Evolutionary conservation across 768 basidiomycete species (phyloP).

Genomic region (Russula compacta): DNA sequence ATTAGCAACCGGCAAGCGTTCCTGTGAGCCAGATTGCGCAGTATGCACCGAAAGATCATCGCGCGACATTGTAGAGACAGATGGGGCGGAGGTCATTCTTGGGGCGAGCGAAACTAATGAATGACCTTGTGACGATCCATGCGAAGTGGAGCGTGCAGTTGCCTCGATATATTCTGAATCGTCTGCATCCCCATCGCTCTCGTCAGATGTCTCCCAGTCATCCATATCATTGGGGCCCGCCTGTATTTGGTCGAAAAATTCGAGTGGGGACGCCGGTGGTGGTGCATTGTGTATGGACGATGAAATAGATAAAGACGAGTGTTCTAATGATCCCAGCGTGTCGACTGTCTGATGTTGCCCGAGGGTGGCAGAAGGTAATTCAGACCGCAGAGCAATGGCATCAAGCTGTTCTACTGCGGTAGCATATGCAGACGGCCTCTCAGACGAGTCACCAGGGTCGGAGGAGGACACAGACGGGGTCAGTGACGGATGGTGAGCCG

Average conservation of each 20-base stretch:
- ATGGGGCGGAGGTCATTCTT: constrained; percentile 9
- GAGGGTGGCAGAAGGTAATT: neutral
- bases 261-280: constrained; percentile 53
- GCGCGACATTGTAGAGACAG: constrained; percentile 8
- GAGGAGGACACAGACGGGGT: constrained; percentile 12
- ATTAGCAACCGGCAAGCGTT: constrained; percentile 13
- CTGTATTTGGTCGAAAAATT: constrained; percentile 71
- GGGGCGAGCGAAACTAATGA: neutral
- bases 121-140: constrained; percentile 7
- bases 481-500: neutral
- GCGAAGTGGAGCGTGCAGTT: constrained; percentile 17
- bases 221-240: constrained; percentile 64
- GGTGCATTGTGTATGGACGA: constrained; percentile 51
- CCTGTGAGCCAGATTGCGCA: constrained; percentile 1
- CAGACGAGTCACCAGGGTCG: constrained; percentile 21
- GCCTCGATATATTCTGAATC: constrained; percentile 18
- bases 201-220: constrained; percentile 54
- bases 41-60: constrained; percentile 1
- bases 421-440: constrained; percentile 17
- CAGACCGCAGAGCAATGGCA: neutral
- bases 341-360: neutral
- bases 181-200: constrained; percentile 27
- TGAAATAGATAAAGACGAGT: constrained; percentile 37
- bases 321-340: constrained; percentile 32
- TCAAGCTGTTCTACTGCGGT: constrained; percentile 10